A percentile compares a stretch with the other conserved stretches of the same genome.
These are phyloP conservation scores for Pseudozyma flocculosa DNA, from an alignment of 1,284 basidiomycete genomes.

Conservation along the genomic window DNA sequence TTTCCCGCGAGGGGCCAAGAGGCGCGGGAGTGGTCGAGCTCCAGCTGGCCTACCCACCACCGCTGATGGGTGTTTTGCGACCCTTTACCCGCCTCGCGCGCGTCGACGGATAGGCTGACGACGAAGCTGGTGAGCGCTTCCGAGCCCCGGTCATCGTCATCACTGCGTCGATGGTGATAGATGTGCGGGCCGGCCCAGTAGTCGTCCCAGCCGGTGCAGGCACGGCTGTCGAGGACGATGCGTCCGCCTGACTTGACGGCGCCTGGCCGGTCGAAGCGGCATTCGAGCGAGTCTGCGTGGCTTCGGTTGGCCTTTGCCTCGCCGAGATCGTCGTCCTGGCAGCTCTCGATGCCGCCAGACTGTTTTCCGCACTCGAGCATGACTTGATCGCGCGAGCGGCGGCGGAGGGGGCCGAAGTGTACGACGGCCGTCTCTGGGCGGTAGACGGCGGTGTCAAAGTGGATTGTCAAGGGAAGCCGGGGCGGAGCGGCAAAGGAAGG, in stretches of 20 bases:
- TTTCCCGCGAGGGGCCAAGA: conserved; percentile 44
- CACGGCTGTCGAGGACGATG: conserved; percentile 18
- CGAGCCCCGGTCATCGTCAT: not conserved
- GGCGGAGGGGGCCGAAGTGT: conserved; percentile 11
- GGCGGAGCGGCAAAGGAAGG: conserved; percentile 7
- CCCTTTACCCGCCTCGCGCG: not conserved
- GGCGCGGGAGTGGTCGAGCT: conserved; percentile 20
- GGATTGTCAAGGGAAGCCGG: conserved; percentile 16
- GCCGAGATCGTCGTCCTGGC: conserved; percentile 25
- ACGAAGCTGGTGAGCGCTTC: conserved; percentile 28
- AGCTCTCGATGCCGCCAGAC: conserved; percentile 31
- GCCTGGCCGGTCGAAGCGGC: not conserved
- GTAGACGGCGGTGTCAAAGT: conserved; percentile 22
- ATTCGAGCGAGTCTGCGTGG: conserved; percentile 4
- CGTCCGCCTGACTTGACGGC: conserved; percentile 19
- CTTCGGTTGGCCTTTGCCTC: not conserved
- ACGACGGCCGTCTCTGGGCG: conserved; percentile 8
- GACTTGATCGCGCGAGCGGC: conserved; percentile 25
- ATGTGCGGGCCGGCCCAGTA: conserved; percentile 6
- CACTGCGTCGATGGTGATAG: not conserved
- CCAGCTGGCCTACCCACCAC: conserved; percentile 45
- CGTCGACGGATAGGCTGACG: conserved; percentile 17
- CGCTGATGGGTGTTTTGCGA: conserved; percentile 6
- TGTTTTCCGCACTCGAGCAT: conserved; percentile 29
- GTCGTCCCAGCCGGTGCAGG: conserved; percentile 27